Base-by-base conservation (phyloP, 2,329 filamentous ascomycete species). In the Capronia coronata region DNA sequence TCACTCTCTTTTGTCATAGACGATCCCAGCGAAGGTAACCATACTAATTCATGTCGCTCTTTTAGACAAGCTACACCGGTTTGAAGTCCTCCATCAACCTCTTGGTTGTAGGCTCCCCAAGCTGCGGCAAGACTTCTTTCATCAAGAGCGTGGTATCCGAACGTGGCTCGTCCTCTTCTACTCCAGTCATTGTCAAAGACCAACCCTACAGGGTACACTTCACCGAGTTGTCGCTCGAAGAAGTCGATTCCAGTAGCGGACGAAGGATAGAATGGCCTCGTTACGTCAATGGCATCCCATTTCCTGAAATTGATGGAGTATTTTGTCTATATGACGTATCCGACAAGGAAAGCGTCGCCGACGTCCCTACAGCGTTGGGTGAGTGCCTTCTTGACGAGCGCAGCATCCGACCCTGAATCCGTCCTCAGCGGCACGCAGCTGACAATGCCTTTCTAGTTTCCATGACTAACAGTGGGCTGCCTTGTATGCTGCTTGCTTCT, bases 321-420 rank as follows among this genome's bases (percentile, higher is more conserved):
- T 71, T 96, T 60, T 79, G 91, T 51, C 72, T 97, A 42, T 95
- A 95, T 74, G 87, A 96, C 75, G 85, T 94, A 38, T 86, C 82
- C 67, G 84, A 86, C 65, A 77, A 80, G 59, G 80, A 83, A 52
- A 91, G 83, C 64, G 80, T 94, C 60, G 76, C 77, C 51, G 80
- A 85, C 52, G 74, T 95, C 47, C 83, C 86, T 34, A 79, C 84
- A 60, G 81, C 87, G 55, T 74, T 94, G 65, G 82, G 90, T 95
- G 76, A 79, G 84, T 52, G 19, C 40, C 22, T 9, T 9, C 37
- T 35, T n/a, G 19, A 16, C 42, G 16, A 32, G 7, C n/a, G 6
- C 19, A 32, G 10, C 8, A 9, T 16, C 19, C 14, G 19, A 10
- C 22, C 8, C 14, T 21, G 11, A 22, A 18, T 22, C 27, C 18